Base-by-base conservation (phyloP, 176 grass and related monocot species). In the Thalia dealbata region DNA sequence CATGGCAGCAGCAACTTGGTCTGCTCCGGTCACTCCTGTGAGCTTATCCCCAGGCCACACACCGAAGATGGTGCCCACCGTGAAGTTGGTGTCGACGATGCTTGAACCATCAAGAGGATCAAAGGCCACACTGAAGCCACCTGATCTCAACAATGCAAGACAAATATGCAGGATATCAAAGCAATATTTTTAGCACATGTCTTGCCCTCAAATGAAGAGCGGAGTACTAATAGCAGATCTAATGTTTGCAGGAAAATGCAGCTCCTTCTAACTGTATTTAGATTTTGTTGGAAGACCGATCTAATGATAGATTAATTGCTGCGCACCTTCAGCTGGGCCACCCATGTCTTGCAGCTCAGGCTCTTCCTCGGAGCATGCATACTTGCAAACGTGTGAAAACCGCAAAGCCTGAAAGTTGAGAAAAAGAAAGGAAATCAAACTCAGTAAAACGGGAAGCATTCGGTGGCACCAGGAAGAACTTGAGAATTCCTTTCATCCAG, bases 71-170 rank as follows among this genome's bases (percentile, higher is more conserved):
- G 95, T 99, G 63, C 95, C 90, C 0, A 99, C 95, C 0, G 95
- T 99, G 83, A 99, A 95, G 83, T 99, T 99, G 0, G 90, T 95
- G 74, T 99, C 95, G 3, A 99, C 95, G 7, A 99, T 99, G 77
- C 95, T 99, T 52, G 95, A 99, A 0, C 90, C 95, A 10, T 99
- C 95, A 3, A 99, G 87, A 43, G 95, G 95, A 23, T 99, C 95
- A 65, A 99, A 99, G 12, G 90, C 95, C 7, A 91, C 95, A 15
- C 95, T 99, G 71, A 99, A 99, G 51, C 95, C 87, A 67, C 95
- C 95, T 99, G 81, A 15, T 38, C 32, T 38, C 32, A 38, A 38
- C 4, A 38, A 38, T 4, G 32, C 32, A 38, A 38, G 32, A 38
- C 4, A 38, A 38, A 38, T 38, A 38, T 38, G 32, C 4, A 38